phyloP scores from a whole-genome alignment of 257 asterid species.

The Solanum gracilifrons region DNA sequence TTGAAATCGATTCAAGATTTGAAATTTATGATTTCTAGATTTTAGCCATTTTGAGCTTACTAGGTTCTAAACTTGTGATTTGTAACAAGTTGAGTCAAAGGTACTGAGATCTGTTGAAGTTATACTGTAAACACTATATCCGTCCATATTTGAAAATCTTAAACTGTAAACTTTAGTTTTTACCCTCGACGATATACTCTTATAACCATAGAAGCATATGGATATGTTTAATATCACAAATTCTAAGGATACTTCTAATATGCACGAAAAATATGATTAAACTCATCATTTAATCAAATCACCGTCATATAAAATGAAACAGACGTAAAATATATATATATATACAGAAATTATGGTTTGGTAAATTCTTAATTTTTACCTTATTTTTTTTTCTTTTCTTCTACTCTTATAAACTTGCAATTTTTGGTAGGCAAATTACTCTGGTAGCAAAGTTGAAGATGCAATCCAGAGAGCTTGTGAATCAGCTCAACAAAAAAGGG shows the following conservation, averaged over 20 bases:
- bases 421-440: constrained; percentile 23
- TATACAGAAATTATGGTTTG: neutral
- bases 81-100: neutral
- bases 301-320: neutral
- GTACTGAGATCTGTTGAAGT: neutral
- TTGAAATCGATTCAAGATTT: neutral
- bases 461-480: constrained; percentile 25
- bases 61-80: neutral
- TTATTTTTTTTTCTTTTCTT: neutral
- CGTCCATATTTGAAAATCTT: neutral
- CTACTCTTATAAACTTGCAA: neutral
- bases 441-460: constrained; percentile 34
- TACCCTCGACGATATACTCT: neutral
- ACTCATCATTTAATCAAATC: neutral
- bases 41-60: neutral
- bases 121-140: neutral
- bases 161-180: neutral
- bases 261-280: neutral
- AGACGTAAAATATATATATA: rapidly evolving
- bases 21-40: neutral
- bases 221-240: neutral
- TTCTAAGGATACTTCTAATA: neutral
- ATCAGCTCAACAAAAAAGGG: constrained; percentile 39
- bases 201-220: neutral
- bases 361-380: neutral